These are phyloP conservation scores for Cyclostephanos tholiformis DNA, from an alignment of 108 stramenopile species.

Conservation along the genomic window DNA sequence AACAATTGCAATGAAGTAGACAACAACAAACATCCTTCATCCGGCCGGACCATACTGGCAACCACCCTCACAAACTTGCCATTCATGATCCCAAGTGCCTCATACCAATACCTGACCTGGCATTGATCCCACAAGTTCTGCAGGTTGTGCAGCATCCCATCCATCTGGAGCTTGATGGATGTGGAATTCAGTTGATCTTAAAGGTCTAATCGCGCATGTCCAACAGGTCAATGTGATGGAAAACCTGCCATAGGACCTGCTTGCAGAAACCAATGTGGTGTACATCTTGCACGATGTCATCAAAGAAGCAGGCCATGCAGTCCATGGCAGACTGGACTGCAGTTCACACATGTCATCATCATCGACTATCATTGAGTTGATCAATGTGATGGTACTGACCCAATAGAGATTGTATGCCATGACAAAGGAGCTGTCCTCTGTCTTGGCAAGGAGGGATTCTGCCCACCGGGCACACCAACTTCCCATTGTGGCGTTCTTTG, in stretches of 20 bases:
- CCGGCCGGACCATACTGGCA: conserved; percentile 32
- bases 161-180: conserved; percentile 15
- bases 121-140: conserved; percentile 51
- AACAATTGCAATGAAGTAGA: too few relatives aligned
- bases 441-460: conserved; percentile 72
- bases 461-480: conserved; percentile 64
- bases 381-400: conserved; percentile 62
- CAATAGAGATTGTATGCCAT: conserved; percentile 53
- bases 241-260: conserved; percentile 71
- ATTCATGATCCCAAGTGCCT: conserved; percentile 62
- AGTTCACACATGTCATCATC: conserved; percentile 55
- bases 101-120: conserved; percentile 44
- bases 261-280: conserved; percentile 78
- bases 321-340: conserved; percentile 48
- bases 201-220: conserved; percentile 48
- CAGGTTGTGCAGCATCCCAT: conserved; percentile 22
- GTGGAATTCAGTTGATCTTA: conserved; percentile 48
- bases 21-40: too few relatives aligned
- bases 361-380: conserved; percentile 31
- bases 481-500: conserved; percentile 39
- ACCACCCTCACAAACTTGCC: conserved; percentile 55
- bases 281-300: conserved; percentile 34
- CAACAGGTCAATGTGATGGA: conserved; percentile 71
- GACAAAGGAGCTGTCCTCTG: conserved; percentile 46
- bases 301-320: conserved; percentile 73